Conservation (phyloP, 2,329 filamentous ascomycete genomes). For the Phaeosphaeria sp. region DNA sequence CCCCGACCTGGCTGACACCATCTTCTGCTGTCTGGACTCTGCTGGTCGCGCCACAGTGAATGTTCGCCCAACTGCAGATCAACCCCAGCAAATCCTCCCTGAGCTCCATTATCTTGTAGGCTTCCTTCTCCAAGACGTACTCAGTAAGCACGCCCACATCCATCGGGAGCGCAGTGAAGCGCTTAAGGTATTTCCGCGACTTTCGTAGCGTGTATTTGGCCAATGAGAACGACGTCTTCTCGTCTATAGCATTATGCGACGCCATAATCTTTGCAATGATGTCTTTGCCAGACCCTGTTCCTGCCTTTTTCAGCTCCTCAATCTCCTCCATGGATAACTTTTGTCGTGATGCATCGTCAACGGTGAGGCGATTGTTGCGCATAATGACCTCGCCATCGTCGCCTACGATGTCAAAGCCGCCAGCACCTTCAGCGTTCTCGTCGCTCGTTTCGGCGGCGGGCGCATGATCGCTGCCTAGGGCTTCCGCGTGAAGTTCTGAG, state of each 20-base stretch:
- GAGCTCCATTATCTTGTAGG: constrained; percentile 82
- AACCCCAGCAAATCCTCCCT: constrained; percentile 83
- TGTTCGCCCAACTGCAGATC: constrained; percentile 87
- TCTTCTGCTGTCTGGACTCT: constrained; percentile 37
- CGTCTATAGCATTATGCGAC: constrained; percentile 86
- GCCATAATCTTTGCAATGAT: constrained; percentile 92
- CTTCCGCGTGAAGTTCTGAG: constrained; percentile 82
- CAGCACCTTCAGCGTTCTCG: constrained; percentile 42
- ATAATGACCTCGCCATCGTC: constrained; percentile 59
- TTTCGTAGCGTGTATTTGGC: constrained; percentile 97
- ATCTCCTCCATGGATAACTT: constrained; percentile 76
- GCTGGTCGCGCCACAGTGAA: constrained; percentile 71
- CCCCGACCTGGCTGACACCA: constrained; percentile 47
- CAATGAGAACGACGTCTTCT: constrained; percentile 92
- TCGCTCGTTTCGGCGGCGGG: constrained; percentile 47
- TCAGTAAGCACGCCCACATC: constrained; percentile 78
- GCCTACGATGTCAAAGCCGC: constrained; percentile 55
- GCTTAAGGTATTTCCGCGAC: constrained; percentile 87
- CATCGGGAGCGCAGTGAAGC: constrained; percentile 84
- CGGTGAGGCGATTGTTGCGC: constrained; percentile 69
- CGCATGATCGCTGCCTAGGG: constrained; percentile 63
- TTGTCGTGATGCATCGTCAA: constrained; percentile 73
- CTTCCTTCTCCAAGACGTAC: constrained; percentile 83
- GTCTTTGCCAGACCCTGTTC: constrained; percentile 80
- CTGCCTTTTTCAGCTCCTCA: constrained; percentile 73